Conservation (phyloP, 1,284 basidiomycete species). For the Entoloma clypeatum region DNA sequence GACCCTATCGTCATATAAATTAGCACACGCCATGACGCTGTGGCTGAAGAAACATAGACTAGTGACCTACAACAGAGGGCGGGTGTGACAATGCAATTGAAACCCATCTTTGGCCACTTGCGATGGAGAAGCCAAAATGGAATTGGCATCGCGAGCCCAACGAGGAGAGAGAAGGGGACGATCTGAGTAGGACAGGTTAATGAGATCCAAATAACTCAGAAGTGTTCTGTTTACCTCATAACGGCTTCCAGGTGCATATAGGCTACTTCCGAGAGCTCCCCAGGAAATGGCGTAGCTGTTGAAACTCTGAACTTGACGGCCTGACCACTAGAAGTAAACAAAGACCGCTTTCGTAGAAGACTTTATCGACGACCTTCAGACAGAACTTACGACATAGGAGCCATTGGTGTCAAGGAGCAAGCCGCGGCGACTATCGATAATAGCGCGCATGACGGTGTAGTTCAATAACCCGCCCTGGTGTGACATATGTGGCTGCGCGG, state of each 20-base stretch:
- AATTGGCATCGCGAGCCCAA: slow-evolving; percentile 7
- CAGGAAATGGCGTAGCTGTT: slow-evolving; percentile 15
- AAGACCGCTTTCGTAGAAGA: too few species aligned
- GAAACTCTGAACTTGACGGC: slow-evolving; percentile 9
- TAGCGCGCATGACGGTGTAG: slow-evolving; percentile 48
- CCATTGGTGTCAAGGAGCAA: slow-evolving; percentile 41
- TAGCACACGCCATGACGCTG: slow-evolving; percentile 3
- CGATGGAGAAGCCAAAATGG: slow-evolving; percentile 8
- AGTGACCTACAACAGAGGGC: slow-evolving; percentile 1
- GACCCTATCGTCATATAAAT: slow-evolving; percentile 16
- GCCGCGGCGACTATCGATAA: slow-evolving; percentile 41
- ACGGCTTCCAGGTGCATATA: slow-evolving; percentile 16
- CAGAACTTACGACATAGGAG: slow-evolving; percentile 35
- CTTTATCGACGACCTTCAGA: too few species aligned
- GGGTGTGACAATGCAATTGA: slow-evolving; percentile 6
- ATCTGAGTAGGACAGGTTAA: slow-evolving; percentile 1
- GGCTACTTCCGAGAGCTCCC: slow-evolving; percentile 12
- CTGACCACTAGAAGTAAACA: too few species aligned
- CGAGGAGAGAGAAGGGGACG: slow-evolving; percentile 11
- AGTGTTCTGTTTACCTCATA: slow-evolving; percentile 6
- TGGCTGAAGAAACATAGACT: background rate
- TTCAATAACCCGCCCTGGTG: slow-evolving; percentile 34
- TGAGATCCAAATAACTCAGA: background rate
- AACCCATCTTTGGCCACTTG: slow-evolving; percentile 8
- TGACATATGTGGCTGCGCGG: too few species aligned